Evolutionary conservation across 2,329 filamentous ascomycete species (phyloP), one percentile per base, ranked within the genome.

Genomic region (Tolypocladium sp.): DNA sequence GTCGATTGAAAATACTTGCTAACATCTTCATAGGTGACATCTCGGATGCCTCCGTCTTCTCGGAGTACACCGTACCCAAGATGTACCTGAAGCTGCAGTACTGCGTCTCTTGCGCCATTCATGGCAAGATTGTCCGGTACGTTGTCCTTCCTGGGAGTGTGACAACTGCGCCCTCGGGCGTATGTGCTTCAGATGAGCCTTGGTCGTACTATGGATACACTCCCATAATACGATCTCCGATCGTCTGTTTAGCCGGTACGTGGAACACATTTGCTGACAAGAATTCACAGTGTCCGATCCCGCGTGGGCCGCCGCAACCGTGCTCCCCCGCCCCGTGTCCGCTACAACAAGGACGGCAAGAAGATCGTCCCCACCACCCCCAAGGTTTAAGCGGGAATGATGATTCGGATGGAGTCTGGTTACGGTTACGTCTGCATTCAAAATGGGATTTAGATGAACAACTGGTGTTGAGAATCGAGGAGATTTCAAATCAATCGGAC

Each of bases 41-140:
- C 84, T 97, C 92, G 70, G 94, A 99, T 79, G 94, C 95, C 76
- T 97, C 94, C 75, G 94, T 99, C 81, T 99, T 97, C 83, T 80
- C 90, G 75, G 94, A 99, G 85, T 99, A 99, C 87, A 92, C 92
- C 72, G 93, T 99, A 76, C 94, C 94, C 82, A 99, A 99, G 91
- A 99, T 99, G 95, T 99, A 99, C 91, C 86, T 99, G 83, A 99
- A 99, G 90, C 89, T 99, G 79, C 94, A 99, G 86, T 99, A 99
- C 91, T 99, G 94, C 81, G 94, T 99, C 77, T 97, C 93, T 81
- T 99, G 94, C 83, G 94, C 94, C 76, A 99, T 99, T 71, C 94
- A 99, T 87, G 94, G 94, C 87, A 99, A 99, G 90, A 99, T 99
- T 80, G 95, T 99, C 82, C 93, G 94, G 93, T 97, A 94, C 81